Percentiles rank a stretch among this genome's conserved stretches.
Conservation (phyloP, 805 yeast species). For the Wickerhamomyces ciferrii region DNA sequence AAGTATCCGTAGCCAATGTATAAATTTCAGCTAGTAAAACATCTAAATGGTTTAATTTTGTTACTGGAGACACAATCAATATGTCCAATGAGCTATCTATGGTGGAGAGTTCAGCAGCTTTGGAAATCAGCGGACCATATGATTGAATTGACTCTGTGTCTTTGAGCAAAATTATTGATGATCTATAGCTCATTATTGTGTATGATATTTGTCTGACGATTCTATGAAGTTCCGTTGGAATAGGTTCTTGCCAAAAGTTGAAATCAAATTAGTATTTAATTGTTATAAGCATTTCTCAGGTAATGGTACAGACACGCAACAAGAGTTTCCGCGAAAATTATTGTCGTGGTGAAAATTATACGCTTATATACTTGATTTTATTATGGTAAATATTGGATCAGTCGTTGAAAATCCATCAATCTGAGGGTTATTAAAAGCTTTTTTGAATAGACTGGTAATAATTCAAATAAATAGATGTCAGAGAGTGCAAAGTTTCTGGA, state of each 20-base stretch:
- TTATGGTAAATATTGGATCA: too few relatives aligned
- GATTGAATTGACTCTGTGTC: constrained; percentile 13
- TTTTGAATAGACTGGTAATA: too few relatives aligned
- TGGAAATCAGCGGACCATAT: constrained; percentile 14
- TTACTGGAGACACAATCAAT: constrained; percentile 9
- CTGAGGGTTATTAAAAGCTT: too few relatives aligned
- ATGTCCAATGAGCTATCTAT: constrained; percentile 15
- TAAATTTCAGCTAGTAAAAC: constrained; percentile 16
- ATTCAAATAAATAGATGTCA: neutral
- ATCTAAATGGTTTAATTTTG: constrained; percentile 16
- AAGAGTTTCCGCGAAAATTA: neutral
- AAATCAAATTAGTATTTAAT: too few relatives aligned
- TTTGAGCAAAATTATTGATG: constrained; percentile 15
- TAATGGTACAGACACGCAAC: neutral
- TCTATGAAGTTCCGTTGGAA: too few relatives aligned
- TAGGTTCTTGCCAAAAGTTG: too few relatives aligned
- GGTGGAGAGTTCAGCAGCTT: constrained; percentile 8
- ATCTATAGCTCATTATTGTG: constrained; percentile 1
- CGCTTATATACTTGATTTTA: neutral
- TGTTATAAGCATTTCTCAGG: too few relatives aligned
- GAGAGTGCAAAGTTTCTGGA: neutral
- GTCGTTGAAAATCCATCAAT: too few relatives aligned
- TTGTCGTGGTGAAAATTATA: neutral
- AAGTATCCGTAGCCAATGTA: constrained; percentile 11
- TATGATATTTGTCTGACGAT: neutral